Base-by-base conservation (phyloP, 129 eudicot species). In the Cynara cardunculus region DNA sequence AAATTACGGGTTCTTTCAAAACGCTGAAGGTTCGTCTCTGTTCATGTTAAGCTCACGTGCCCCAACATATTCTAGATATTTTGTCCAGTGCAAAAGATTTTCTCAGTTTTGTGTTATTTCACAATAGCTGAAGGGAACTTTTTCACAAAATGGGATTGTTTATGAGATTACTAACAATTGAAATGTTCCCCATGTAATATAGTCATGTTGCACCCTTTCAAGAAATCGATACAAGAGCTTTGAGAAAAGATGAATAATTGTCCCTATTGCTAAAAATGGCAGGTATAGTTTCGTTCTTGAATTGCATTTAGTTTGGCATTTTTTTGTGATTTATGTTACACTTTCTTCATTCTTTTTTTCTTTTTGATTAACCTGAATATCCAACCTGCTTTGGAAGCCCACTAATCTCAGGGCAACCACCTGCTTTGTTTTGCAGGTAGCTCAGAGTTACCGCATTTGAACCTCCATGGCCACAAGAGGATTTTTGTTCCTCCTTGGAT, bases 131-230 rank as follows among this genome's bases (percentile, higher is more conserved):
- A 16, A 25, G 10, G 64, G 1, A 3, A 28, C 18, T 71, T 46
- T 12, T 28, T 28, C 31, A 28, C 31, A 28, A 28, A 28, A 3
- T 28, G 3, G 31, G 31, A 2, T 28, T 28, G 31, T 28, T 3
- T 28, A 39, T 4, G 19, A 61, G 30, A 12, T 61, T 32, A 30
- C 30, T 21, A 59, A 30, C 30, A 64, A 22, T 70, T 28, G 3
- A 28, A 28, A 64, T 13, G 14, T 9, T 62, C 25, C 14, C 28
- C 26, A 70, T 75, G 16, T 37, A 39, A 6, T 82, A 71, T 44
- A 94, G 97, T 96, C 91, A 12, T 94, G 98, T 78, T 87, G 89
- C 85, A 91, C 97, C 11, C 90, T 94, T 66, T 96, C 96, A 22
- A 88, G 87, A 81, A 94, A 94, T 73, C 89, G 97, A 13, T 94